Base-by-base conservation (phyloP, 2,329 filamentous ascomycete species). In the Paecilomyces sp. region DNA sequence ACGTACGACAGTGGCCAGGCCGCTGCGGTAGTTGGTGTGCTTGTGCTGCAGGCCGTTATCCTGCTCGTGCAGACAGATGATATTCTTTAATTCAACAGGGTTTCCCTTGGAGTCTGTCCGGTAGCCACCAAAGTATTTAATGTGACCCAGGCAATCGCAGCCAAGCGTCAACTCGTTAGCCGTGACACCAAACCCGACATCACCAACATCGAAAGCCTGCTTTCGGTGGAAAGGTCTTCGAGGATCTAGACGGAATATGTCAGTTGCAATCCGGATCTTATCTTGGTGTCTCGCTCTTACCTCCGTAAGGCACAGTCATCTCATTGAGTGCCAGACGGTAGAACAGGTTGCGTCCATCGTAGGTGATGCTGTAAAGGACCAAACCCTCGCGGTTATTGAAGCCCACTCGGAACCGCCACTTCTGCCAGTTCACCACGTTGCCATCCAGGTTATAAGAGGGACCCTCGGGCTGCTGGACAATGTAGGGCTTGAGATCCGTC, bases 21-120 rank as follows among this genome's bases (percentile, higher is more conserved):
- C 83, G 4, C 85, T 88, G 9, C 87, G 79, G 74, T 88, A 88
- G 71, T 90, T 89, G 55, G 85, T 89, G 73, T 90, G 87, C 68
- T 89, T 90, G 80, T 86, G 88, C 50, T 84, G 84, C 59, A 88
- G 85, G 3, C 87, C 87, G 25, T 80, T 83, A 64, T 90, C 87
- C 71, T 89, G 86, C 68, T 90, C 87, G 68, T 90, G 87, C 56
- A 89, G 80, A 67, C 87, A 89, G 41, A 90, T 78, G 12, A 85
- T 83, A 61, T 89, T 89, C n/a, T 85, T 82, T 77, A 88, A 82
- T 1, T 79, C 74, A 1, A 83, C 68, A 0, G 83, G 79, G 15
- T 82, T 79, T 18, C 86, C 87, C 60, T 85, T 83, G 65, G 83
- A 82, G 61, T 87, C 81, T 13, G 80, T 80, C 1, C 88, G 72